Evolutionary conservation across 768 basidiomycete species (phyloP), one percentile per base, ranked within the genome.

Genomic region (Amyloporia xantha): DNA sequence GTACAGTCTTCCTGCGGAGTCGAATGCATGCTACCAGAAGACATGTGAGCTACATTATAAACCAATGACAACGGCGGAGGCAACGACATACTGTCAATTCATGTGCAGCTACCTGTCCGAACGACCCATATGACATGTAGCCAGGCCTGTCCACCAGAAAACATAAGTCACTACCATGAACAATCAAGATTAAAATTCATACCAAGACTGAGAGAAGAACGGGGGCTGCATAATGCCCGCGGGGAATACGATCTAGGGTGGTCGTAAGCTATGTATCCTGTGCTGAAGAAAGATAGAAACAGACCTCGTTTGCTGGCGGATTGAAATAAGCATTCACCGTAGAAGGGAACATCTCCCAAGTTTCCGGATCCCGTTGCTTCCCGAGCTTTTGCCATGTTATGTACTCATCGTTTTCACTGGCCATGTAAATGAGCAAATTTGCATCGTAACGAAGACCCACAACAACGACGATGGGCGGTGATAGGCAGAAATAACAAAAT

Each of bases 181-280:
- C 17, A 3, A 9, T 21, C 4, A n/a, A n/a, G n/a, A n/a, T n/a
- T 23, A 27, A 10, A 21, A 19, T 17, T 50, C 74, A 33, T 51
- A 87, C 87, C 91, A 95, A 48, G 81, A 72, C 45, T 78, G 71
- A 3, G 77, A 78, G 73, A 93, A 97, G 77, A 93, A 97, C 0
- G 94, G 94, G 1, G 90, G 84, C 54, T 85, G 91, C 15, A 98
- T 69, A 59, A 98, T 93, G 21, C 96, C 96, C 19, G 96, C 95
- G 7, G 96, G 94, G 71, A 99, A 97, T 19, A 92, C 90, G 44
- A 94, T 92, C 84, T 90, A 17, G 23, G 45, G n/a, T 41, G n/a
- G 7, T 39, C 19, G 9, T n/a, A 7, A n/a, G 20, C 30, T 37
- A 43, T 11, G n/a, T 23, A 12, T 4, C 45, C n/a, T 44, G 24